A percentile compares a stretch with the other conserved stretches of the same genome.
These are phyloP conservation scores for Tolypocladium cylindrosporum DNA, from an alignment of 2,329 filamentous ascomycete genomes.

Conservation along the genomic window DNA sequence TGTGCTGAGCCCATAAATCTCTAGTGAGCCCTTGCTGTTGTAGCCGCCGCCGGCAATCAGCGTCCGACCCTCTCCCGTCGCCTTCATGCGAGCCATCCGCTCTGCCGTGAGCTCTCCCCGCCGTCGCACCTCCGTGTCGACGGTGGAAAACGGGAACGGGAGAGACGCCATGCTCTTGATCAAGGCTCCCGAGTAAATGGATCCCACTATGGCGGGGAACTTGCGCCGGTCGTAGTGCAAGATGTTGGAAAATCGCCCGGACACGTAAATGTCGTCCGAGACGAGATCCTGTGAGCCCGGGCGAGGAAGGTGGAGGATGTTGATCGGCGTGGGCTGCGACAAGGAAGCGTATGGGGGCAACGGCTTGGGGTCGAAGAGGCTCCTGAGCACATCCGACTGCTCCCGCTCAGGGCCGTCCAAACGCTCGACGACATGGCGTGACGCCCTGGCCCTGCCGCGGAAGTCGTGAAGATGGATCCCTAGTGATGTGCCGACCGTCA, in stretches of 20 bases:
- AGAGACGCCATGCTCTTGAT: conserved; percentile 64
- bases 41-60: conserved; percentile 82
- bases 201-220: conserved; percentile 67
- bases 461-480: conserved; percentile 79
- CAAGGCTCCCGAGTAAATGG: conserved; percentile 74
- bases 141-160: conserved; percentile 55
- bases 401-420: conserved; percentile 18
- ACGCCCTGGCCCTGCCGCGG: conserved; percentile 31
- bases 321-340: conserved; percentile 71
- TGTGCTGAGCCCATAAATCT: conserved; percentile 61
- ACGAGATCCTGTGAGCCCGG: conserved; percentile 40
- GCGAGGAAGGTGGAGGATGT: conserved; percentile 66
- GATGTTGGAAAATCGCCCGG: conserved; percentile 80
- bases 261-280: conserved; percentile 77
- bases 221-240: conserved; percentile 81
- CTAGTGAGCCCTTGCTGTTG: conserved; percentile 80
- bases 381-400: conserved; percentile 19
- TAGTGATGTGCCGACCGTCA: conserved; percentile 76
- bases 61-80: conserved; percentile 45
- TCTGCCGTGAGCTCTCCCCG: conserved; percentile 44
- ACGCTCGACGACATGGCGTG: conserved; percentile 23
- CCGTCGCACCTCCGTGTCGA: conserved; percentile 49
- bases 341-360: conserved; percentile 57
- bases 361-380: conserved; percentile 41
- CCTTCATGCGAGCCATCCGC: conserved; percentile 43